Evolutionary conservation across 176 grass and related monocot genomes (phyloP).

Genomic region (Aegilops longissima): DNA sequence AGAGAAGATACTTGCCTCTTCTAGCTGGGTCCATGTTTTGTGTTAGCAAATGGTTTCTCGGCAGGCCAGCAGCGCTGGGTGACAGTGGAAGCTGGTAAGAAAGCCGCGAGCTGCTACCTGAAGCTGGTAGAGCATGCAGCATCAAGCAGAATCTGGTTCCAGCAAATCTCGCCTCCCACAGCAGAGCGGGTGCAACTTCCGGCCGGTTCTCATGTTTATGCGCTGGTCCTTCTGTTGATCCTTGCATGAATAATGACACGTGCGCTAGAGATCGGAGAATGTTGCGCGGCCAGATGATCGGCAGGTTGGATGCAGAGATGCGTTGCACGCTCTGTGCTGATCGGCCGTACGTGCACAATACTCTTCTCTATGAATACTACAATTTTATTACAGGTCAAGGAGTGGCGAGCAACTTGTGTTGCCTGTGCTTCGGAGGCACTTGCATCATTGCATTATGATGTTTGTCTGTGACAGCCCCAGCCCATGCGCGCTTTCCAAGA

Average conservation of each 20-base stretch:
- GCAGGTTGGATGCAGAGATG: neutral
- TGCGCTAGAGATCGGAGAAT: too few species aligned
- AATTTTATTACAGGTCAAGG: neutral
- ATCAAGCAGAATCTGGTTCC: neutral
- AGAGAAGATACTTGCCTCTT: neutral
- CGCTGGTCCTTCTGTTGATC: too few species aligned
- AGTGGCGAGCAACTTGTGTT: neutral
- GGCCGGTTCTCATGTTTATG: neutral
- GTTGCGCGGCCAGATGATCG: neutral
- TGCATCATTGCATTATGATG: neutral
- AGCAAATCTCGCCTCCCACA: too few species aligned
- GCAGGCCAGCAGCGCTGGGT: neutral
- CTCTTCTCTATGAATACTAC: neutral
- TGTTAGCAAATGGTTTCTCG: neutral
- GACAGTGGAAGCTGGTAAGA: neutral
- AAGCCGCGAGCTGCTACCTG: constrained; percentile 5
- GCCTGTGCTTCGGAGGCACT: neutral
- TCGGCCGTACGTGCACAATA: neutral
- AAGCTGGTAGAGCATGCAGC: neutral
- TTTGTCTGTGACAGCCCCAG: neutral
- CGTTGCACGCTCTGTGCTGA: neutral
- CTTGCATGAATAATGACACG: neutral
- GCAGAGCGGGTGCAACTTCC: neutral
- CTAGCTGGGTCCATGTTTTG: neutral
- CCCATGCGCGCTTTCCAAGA: neutral